Evolutionary conservation across 1,139 yeast genomes (phyloP).

Genomic region (Hanseniaspora gamundiae): DNA sequence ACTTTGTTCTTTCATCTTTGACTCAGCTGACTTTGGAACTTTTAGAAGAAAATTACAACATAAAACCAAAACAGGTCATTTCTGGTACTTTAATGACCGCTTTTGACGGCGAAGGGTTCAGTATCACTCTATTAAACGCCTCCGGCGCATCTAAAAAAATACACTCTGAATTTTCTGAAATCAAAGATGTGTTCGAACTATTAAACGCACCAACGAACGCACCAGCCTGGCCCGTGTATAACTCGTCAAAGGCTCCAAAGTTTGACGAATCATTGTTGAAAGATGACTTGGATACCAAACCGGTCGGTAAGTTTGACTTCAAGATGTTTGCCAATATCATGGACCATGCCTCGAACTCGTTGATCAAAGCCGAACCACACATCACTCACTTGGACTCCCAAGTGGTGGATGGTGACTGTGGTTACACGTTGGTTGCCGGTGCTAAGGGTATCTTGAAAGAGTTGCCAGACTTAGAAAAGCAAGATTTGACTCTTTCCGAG

Average conservation of each 20-base stretch:
- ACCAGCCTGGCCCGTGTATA: conserved; percentile 58
- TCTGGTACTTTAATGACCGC: conserved; percentile 77
- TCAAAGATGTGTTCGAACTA: conserved; percentile 34
- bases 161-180: conserved; percentile 25
- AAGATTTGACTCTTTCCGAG: conserved; percentile 35
- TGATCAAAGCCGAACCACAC: conserved; percentile 54
- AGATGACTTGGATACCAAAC: conserved; percentile 29
- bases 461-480: conserved; percentile 33
- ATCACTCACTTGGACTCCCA: conserved; percentile 77
- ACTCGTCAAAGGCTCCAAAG: conserved; percentile 18
- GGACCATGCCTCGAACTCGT: conserved; percentile 37
- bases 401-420: conserved; percentile 97
- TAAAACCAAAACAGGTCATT: conserved; percentile 53
- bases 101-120: conserved; percentile 82
- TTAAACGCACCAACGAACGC: conserved; percentile 66
- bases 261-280: conserved; percentile 28
- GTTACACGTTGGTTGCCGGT: conserved; percentile 77
- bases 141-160: conserved; percentile 33
- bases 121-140: conserved; percentile 63
- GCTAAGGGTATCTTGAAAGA: conserved; percentile 58
- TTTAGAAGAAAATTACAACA: conserved; percentile 35
- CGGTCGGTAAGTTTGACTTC: conserved; percentile 28
- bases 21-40: conserved; percentile 36
- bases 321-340: conserved; percentile 27
- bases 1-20: conserved; percentile 60